A percentile compares a stretch with the other conserved stretches of the same genome.
These are phyloP conservation scores for Marsdenia floribunda DNA, from an alignment of 257 asterid species.

Conservation along the genomic window DNA sequence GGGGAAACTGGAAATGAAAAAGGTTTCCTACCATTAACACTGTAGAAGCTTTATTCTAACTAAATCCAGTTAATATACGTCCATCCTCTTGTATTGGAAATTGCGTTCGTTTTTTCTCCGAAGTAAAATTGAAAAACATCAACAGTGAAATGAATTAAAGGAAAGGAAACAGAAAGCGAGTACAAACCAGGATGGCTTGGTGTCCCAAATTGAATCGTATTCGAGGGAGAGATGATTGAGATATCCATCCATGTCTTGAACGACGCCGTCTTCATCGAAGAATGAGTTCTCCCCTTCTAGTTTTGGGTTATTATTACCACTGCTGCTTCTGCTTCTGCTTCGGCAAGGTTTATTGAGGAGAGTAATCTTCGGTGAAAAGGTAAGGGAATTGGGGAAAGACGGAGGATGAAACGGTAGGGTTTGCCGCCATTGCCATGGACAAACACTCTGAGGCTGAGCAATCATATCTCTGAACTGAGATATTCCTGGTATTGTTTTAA, in stretches of 20 bases:
- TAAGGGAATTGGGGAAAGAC: neutral
- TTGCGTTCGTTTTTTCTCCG: no score
- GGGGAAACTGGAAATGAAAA: neutral
- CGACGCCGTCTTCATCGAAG: slow-evolving; percentile 74
- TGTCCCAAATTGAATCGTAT: slow-evolving; percentile 93
- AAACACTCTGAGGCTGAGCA: slow-evolving; percentile 5
- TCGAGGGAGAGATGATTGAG: slow-evolving; percentile 79
- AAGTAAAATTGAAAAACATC: neutral
- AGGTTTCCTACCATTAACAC: neutral
- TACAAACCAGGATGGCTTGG: slow-evolving; percentile 78
- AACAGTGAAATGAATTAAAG: neutral
- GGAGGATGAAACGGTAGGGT: neutral
- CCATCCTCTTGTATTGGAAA: no score
- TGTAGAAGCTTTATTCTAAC: neutral
- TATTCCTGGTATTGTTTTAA: neutral
- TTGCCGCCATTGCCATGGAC: neutral
- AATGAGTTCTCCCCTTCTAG: slow-evolving; percentile 17
- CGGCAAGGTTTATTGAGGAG: neutral
- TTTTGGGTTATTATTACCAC: slow-evolving; percentile 29
- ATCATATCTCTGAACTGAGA: neutral
- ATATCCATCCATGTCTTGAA: slow-evolving; percentile 88
- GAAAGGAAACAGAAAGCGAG: no score
- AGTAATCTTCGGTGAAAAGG: neutral
- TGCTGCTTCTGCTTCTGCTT: slow-evolving; percentile 20
- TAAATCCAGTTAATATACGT: neutral